Percentiles rank a stretch among this genome's conserved stretches.
Conservation (phyloP, 495 filamentous ascomycete species). For the Astrothelium macrocarpum region DNA sequence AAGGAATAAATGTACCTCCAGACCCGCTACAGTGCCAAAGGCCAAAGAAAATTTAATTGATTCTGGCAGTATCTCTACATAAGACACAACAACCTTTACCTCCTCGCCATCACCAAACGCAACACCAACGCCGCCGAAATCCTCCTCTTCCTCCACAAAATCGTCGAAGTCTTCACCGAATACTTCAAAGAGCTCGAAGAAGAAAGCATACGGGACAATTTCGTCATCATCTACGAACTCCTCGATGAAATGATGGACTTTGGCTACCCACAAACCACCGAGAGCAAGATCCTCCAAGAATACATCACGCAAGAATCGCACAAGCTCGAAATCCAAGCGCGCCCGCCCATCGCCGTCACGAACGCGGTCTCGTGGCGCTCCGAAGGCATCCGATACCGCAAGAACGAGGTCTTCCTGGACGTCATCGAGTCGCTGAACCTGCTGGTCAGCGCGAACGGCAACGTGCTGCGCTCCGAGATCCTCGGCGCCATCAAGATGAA, state of each 20-base stretch:
- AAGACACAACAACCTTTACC: constrained; percentile 97
- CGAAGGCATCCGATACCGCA: constrained; percentile 96
- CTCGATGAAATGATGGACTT: constrained; percentile 99
- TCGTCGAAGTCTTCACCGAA: constrained; percentile 98
- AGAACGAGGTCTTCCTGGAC: constrained; percentile 98
- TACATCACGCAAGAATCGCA: constrained; percentile 98
- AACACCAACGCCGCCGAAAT: constrained; percentile 99
- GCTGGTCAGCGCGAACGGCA: constrained; percentile 86
- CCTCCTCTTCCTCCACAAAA: constrained; percentile 92
- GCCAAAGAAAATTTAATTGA: not conserved
- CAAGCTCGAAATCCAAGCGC: constrained; percentile 94
- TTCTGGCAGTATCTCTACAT: constrained; percentile 87
- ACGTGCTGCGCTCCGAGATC: constrained; percentile 94
- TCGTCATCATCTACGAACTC: constrained; percentile 97
- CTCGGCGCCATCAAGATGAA: constrained; percentile 99
- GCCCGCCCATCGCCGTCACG: constrained; percentile 98
- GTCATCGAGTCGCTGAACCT: constrained; percentile 97
- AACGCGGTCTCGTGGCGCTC: constrained; percentile 97
- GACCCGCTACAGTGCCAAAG: not conserved
- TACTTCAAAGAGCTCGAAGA: constrained; percentile 99
- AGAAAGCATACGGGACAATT: constrained; percentile 98
- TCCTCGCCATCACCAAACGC: constrained; percentile 94
- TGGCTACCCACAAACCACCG: constrained; percentile 97
- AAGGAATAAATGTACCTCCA: constrained; percentile 81
- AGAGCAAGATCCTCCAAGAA: constrained; percentile 98